These are phyloP conservation scores for Grigorovia transvaalensis DNA, from an alignment of 805 yeast species.

Conservation along the genomic window DNA sequence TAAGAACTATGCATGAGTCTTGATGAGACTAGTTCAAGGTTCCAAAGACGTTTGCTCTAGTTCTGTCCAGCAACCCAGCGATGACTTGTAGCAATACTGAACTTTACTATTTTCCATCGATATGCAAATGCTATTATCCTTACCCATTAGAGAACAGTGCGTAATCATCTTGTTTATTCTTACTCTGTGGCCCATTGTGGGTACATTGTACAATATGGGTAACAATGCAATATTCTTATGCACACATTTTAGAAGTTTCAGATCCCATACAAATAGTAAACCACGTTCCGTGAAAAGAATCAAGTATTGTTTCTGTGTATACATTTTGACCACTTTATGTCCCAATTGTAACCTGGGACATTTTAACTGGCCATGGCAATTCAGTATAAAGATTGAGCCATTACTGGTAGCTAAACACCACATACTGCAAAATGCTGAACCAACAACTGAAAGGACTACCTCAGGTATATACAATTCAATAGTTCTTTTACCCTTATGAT, in stretches of 20 bases:
- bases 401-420: constrained; percentile 38
- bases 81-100: neutral
- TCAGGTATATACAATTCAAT: constrained; percentile 37
- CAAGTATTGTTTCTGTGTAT: constrained; percentile 33
- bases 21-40: no score
- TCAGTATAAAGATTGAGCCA: constrained; percentile 28
- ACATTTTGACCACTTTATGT: constrained; percentile 39
- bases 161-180: constrained; percentile 19
- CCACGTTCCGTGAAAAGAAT: constrained; percentile 53
- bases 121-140: neutral
- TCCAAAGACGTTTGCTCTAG: neutral
- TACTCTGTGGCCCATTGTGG: constrained; percentile 19
- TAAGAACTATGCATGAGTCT: no score
- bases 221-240: constrained; percentile 20
- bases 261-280: constrained; percentile 32
- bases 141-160: neutral
- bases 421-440: constrained; percentile 36
- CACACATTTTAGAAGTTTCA: constrained; percentile 10
- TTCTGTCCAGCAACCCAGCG: neutral
- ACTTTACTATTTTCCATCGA: neutral
- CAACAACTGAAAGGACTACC: constrained; percentile 31
- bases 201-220: constrained; percentile 20
- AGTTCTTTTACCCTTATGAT: constrained; percentile 24
- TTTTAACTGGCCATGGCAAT: constrained; percentile 27
- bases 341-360: constrained; percentile 36